Conservation (phyloP, 2,329 filamentous ascomycete genomes). For the Curvularia sp. region DNA sequence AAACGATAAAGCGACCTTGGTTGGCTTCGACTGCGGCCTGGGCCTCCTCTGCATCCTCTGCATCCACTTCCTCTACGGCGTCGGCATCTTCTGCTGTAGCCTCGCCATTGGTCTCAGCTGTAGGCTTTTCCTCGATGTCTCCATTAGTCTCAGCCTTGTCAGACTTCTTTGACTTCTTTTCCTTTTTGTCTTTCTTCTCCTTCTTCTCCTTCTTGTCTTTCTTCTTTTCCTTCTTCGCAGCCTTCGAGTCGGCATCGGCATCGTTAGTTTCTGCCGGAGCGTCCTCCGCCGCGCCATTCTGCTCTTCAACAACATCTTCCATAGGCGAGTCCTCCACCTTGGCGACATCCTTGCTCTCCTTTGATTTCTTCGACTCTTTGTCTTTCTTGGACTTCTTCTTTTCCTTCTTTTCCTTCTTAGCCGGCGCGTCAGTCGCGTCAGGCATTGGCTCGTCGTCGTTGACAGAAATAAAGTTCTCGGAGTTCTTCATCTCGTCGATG, state of each 20-base stretch:
- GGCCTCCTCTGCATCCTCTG: constrained; percentile 24
- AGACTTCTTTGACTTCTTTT: constrained; percentile 37
- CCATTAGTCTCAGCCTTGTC: constrained; percentile 22
- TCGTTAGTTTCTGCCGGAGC: constrained; percentile 17
- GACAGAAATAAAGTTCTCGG: constrained; percentile 26
- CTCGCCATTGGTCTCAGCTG: constrained; percentile 26
- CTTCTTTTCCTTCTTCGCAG: constrained; percentile 32
- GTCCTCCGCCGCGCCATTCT: constrained; percentile 22
- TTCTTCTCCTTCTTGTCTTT: constrained; percentile 39
- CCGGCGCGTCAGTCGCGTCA: constrained; percentile 25
- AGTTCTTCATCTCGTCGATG: constrained; percentile 21
- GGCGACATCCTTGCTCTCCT: constrained; percentile 19
- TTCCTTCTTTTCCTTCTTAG: constrained; percentile 33
- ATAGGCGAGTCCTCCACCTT: constrained; percentile 18
- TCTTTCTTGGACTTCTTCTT: constrained; percentile 36
- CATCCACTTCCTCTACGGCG: constrained; percentile 25
- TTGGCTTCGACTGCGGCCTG: constrained; percentile 28
- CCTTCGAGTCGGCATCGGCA: constrained; percentile 28
- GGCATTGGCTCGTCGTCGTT: constrained; percentile 30
- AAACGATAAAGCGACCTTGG: constrained; percentile 73
- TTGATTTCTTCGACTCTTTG: constrained; percentile 34
- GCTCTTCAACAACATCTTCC: constrained; percentile 17
- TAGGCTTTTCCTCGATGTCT: constrained; percentile 12
- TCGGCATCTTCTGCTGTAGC: constrained; percentile 21
- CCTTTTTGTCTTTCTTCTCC: constrained; percentile 30